Percentiles rank a stretch among this genome's conserved stretches.
Conservation (phyloP, 208 protist genomes). For the Trypanosoma grayi region DNA sequence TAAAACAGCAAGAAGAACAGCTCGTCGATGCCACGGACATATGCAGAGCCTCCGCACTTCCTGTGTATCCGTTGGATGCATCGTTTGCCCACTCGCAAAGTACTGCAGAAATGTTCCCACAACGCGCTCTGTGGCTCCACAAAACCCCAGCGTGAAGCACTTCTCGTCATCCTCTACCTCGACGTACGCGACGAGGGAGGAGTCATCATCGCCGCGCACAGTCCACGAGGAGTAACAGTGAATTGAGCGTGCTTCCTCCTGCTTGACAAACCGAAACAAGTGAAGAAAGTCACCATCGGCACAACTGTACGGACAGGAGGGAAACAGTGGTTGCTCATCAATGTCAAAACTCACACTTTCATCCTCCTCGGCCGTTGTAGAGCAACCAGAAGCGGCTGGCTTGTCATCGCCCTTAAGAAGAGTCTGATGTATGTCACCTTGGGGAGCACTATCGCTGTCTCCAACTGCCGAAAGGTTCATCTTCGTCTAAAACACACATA, state of each 20-base stretch:
- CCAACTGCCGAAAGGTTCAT: not conserved
- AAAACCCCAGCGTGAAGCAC: conserved; percentile 17
- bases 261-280: not conserved
- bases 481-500: not conserved
- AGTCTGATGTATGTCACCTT: not conserved
- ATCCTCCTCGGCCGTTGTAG: not conserved
- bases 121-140: conserved; percentile 10
- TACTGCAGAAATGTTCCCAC: conserved; percentile 23
- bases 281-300: conserved; percentile 19
- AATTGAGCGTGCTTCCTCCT: not conserved
- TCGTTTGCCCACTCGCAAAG: conserved; percentile 22
- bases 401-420: too few species aligned
- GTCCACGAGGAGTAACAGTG: conserved; percentile 20
- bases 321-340: conserved; percentile 10
- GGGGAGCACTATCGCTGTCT: not conserved
- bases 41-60: conserved; percentile 17
- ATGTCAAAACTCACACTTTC: conserved; percentile 5
- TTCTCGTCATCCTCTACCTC: conserved; percentile 29
- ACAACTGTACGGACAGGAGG: conserved; percentile 6
- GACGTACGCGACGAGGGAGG: conserved; percentile 15
- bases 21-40: conserved; percentile 21
- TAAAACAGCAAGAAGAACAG: conserved; percentile 17
- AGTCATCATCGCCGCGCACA: conserved; percentile 7
- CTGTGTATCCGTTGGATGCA: conserved; percentile 16
- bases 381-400: too few species aligned